These are phyloP conservation scores for Herpetospermum pedunculosum DNA, from an alignment of 306 rosid species.

Conservation along the genomic window DNA sequence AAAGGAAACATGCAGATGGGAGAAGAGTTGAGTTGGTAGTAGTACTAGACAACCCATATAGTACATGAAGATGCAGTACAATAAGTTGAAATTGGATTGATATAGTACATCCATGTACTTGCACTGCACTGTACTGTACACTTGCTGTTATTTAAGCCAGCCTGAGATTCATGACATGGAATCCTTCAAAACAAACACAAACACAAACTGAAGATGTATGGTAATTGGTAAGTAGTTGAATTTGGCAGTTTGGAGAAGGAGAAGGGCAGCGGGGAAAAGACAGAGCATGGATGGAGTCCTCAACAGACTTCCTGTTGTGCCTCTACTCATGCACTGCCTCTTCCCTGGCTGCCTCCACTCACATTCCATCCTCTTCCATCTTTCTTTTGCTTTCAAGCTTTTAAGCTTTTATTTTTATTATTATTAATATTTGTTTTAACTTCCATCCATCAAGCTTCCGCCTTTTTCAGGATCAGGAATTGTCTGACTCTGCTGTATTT, in stretches of 20 bases:
- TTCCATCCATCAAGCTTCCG: background rate
- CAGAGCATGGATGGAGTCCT: constrained; percentile 80
- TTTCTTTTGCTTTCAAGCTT: background rate
- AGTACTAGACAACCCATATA: no score
- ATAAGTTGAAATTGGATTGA: background rate
- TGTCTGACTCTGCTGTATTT: background rate
- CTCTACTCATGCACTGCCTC: constrained; percentile 97
- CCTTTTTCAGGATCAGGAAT: background rate
- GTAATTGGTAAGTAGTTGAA: background rate
- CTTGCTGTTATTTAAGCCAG: background rate
- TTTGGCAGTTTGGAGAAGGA: background rate
- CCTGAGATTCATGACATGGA: background rate
- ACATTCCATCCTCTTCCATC: background rate
- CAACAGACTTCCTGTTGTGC: constrained; percentile 38
- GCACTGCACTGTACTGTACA: background rate
- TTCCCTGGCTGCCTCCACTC: constrained; percentile 87
- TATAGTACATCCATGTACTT: background rate
- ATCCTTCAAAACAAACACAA: constrained; percentile 1
- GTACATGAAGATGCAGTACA: background rate
- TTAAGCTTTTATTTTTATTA: background rate
- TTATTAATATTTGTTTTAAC: background rate
- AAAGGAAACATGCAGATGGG: no score
- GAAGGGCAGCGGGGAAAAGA: constrained; percentile 39
- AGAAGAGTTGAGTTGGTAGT: background rate
- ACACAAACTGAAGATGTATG: no score